Evolutionary conservation across 345 rosid species (phyloP), one percentile per base, ranked within the genome.

Genomic region (Angophora floribunda): DNA sequence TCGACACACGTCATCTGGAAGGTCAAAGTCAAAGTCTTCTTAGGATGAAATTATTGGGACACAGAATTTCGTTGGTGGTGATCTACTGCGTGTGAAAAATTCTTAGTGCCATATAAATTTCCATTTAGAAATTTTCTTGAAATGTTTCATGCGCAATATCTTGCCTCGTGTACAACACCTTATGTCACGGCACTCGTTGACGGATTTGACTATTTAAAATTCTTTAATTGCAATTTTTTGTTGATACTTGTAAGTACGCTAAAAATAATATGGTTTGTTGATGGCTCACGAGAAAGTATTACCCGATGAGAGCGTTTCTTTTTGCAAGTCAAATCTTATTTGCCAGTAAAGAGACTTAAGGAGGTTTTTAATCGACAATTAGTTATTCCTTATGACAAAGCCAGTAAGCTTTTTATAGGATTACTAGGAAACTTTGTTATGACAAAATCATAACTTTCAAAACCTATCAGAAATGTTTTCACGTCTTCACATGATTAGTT

Each of bases 291-390:
- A 11, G 14, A 61, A 26, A 61, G 32, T 26, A 61, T 61, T 11
- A 61, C 1, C 0, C 26, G 4, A 61, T 12, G 4, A 3, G 1
- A 26, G 1, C 26, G 1, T 30, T 61, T 30, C 32, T 1, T 61
- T 61, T 61, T 61, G 0, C 7, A 61, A 26, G 30, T 4, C 67
- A 0, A 61, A 26, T 61, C 67, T 28, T 1, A 61, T 61, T 61
- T 61, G 15, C 2, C 0, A 11, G 0, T 12, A 61, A 61, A 61
- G 1, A 61, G 32, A 12, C 67, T 0, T 2, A 5, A 3, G 30
- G 28, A 59, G 7, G 30, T 26, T 59, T 61, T 0, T 26, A 61
- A 61, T 61, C 7, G 13, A 13, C 28, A 61, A 28, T 61, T 26
- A 61, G 8, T 12, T 11, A 61, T 61, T 61, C 16, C 16, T 61